Evolutionary conservation across 768 basidiomycete species (phyloP).

Genomic region (Hygrocybe punicea): DNA sequence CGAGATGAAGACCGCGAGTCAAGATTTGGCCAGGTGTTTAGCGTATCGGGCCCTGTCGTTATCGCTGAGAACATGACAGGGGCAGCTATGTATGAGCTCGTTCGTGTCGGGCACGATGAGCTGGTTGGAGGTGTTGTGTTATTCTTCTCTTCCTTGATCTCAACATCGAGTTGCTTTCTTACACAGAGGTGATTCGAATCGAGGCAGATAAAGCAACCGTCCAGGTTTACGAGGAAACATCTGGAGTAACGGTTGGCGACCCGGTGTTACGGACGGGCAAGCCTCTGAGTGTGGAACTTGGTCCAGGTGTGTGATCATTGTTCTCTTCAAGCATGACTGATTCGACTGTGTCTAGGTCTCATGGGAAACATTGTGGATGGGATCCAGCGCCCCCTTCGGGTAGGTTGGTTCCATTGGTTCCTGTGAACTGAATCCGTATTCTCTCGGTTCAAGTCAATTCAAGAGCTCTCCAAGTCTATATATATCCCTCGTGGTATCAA

Average conservation of each 20-base stretch:
- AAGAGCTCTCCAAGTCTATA: constrained; percentile 97
- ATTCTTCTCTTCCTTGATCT: not conserved
- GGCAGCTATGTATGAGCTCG: constrained; percentile 96
- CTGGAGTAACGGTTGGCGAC: constrained; percentile 97
- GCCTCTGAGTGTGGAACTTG: constrained; percentile 95
- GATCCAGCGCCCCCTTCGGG: constrained; percentile 88
- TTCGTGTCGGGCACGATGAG: constrained; percentile 97
- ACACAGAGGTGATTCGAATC: constrained; percentile 95
- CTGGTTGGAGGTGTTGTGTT: constrained; percentile 80
- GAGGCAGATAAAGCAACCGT: constrained; percentile 98
- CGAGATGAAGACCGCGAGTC: constrained; percentile 88
- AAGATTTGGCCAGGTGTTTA: constrained; percentile 82
- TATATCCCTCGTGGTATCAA: constrained; percentile 99
- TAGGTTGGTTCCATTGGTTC: constrained; percentile 37
- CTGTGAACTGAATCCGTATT: not conserved
- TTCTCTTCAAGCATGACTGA: not conserved
- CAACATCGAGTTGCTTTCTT: not conserved
- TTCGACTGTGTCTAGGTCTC: constrained; percentile 56
- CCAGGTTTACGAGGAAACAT: constrained; percentile 99
- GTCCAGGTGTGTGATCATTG: constrained; percentile 65
- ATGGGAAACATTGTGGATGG: constrained; percentile 99
- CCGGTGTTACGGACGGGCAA: constrained; percentile 97
- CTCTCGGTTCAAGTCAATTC: constrained; percentile 60
- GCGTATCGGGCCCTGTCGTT: constrained; percentile 98
- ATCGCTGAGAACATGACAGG: constrained; percentile 95